Conservation (phyloP, 306 rosid genomes). For the Begonia masoniana region DNA sequence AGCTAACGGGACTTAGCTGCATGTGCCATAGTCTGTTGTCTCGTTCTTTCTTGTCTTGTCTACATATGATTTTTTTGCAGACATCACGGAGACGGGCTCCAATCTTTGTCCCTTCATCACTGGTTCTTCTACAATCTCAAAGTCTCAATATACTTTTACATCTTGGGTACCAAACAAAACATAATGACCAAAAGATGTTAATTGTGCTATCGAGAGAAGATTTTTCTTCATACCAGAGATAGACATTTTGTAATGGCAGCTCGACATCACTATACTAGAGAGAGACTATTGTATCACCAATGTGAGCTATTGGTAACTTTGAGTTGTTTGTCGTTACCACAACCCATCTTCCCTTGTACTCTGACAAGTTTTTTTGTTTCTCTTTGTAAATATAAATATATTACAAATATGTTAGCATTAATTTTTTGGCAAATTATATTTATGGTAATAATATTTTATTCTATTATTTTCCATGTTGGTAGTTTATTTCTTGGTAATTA, state of each 20-base stretch:
- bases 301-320: background rate
- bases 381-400: too few species aligned
- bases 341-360: background rate
- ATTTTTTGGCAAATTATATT: too few species aligned
- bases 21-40: background rate
- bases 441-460: too few species aligned
- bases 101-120: background rate
- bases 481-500: too few species aligned
- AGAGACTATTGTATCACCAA: background rate
- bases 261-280: background rate
- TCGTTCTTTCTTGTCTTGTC: background rate
- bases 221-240: background rate
- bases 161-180: constrained; percentile 1
- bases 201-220: background rate
- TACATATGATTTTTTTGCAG: background rate
- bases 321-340: constrained; percentile 1
- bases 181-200: background rate
- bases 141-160: constrained; percentile 2
- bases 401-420: too few species aligned
- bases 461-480: too few species aligned
- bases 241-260: background rate
- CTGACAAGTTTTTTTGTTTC: background rate
- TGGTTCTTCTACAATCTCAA: background rate
- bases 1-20: too few species aligned
- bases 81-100: background rate